Percentiles rank a stretch among this genome's conserved stretches.
phyloP scores from a whole-genome alignment of 2,329 filamentous ascomycete genomes.

The Hymenoscyphus infarciens region DNA sequence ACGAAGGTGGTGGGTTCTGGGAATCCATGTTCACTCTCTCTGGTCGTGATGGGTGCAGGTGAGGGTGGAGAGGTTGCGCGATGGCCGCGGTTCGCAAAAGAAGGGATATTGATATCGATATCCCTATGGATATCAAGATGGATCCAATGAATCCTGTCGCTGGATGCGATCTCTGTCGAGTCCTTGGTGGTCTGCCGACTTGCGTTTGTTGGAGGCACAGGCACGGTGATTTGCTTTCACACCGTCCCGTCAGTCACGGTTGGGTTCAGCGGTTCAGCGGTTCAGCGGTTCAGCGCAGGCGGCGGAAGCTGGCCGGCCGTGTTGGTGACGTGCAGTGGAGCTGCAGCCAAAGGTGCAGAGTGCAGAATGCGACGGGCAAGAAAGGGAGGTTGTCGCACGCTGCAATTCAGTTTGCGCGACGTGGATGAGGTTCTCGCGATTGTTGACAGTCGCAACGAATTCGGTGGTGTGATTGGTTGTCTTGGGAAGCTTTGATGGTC shows the following conservation, averaged over 20 bases:
- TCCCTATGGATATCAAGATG: not conserved
- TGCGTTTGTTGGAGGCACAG: not conserved
- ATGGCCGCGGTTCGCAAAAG: not conserved
- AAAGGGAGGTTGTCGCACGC: constrained; percentile 4
- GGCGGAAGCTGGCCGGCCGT: constrained; percentile 14
- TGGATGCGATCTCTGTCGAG: not conserved
- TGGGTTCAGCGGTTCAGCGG: too few relatives aligned
- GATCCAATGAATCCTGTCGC: constrained; percentile 3
- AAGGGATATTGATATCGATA: not conserved
- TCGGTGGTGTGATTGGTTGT: constrained; percentile 23
- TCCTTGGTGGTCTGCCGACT: not conserved
- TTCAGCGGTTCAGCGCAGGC: not conserved
- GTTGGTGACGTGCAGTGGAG: not conserved
- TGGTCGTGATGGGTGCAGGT: too few relatives aligned
- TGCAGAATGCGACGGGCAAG: not conserved
- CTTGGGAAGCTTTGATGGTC: constrained; percentile 14
- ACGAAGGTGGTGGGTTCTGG: constrained; percentile 48
- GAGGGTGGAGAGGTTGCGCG: not conserved
- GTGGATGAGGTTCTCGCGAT: constrained; percentile 8
- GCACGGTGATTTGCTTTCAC: not conserved
- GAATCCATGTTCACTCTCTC: constrained; percentile 60
- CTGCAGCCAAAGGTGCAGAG: not conserved
- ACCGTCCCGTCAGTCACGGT: not conserved
- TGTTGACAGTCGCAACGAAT: constrained; percentile 21
- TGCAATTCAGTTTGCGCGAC: constrained; percentile 14